These are phyloP conservation scores for Penicillium atrosanguineum DNA, from an alignment of 495 filamentous ascomycete genomes.

Conservation along the genomic window DNA sequence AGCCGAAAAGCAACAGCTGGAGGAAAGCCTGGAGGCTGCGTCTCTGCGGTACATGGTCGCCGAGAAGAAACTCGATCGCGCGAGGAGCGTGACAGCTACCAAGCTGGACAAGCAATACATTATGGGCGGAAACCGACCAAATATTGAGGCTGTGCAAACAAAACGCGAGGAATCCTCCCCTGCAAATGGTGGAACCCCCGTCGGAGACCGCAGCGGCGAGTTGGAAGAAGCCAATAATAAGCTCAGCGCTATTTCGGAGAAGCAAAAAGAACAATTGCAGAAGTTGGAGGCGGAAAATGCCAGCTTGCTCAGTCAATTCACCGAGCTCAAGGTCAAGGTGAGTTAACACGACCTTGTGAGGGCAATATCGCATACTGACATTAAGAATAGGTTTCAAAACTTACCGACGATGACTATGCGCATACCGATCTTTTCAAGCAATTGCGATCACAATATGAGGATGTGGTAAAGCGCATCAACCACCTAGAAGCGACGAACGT, in stretches of 20 bases:
- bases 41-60: conserved; percentile 90
- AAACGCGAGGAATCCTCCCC: conserved; percentile 52
- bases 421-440: conserved; percentile 90
- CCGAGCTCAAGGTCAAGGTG: conserved; percentile 61
- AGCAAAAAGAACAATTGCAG: conserved; percentile 85
- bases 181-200: conserved; percentile 54
- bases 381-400: conserved; percentile 52
- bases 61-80: conserved; percentile 87
- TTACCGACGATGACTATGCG: conserved; percentile 91
- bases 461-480: conserved; percentile 87
- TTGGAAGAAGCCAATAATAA: conserved; percentile 70
- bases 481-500: conserved; percentile 85
- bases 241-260: conserved; percentile 67
- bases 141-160: conserved; percentile 49
- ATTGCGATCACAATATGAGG: conserved; percentile 85
- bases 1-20: conserved; percentile 77
- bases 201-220: conserved; percentile 51
- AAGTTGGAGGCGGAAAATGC: conserved; percentile 76
- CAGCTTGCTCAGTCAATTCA: conserved; percentile 73
- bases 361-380: conserved; percentile 5
- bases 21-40: conserved; percentile 78
- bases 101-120: conserved; percentile 90
- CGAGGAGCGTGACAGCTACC: conserved; percentile 81
- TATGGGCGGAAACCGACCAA: conserved; percentile 54
- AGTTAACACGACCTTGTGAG: background rate